Conservation (phyloP, 257 asterid species). For the Gentiana macrophylla region DNA sequence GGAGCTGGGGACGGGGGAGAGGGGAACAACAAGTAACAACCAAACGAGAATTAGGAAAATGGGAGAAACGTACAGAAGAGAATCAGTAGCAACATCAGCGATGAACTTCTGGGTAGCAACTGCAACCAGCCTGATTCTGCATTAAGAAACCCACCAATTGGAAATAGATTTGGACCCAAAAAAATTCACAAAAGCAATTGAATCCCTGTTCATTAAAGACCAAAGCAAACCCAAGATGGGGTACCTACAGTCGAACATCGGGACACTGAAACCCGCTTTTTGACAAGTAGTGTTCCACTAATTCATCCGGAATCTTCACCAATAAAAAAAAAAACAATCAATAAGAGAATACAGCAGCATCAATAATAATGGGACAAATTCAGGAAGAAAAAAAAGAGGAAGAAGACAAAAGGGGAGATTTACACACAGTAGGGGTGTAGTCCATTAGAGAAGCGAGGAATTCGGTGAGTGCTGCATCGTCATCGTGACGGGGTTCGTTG, state of each 20-base stretch:
- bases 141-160: slow-evolving; percentile 3
- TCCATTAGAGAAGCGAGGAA: slow-evolving; percentile 92
- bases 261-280: slow-evolving; percentile 97
- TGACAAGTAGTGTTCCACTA: slow-evolving; percentile 92
- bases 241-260: slow-evolving; percentile 88
- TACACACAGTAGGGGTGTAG: slow-evolving; percentile 71
- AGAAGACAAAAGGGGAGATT: neutral
- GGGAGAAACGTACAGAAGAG: slow-evolving; percentile 72
- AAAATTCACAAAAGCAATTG: neutral
- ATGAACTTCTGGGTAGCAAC: slow-evolving; percentile 97
- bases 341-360: neutral
- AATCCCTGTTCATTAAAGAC: neutral
- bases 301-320: slow-evolving; percentile 86
- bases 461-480: slow-evolving; percentile 71
- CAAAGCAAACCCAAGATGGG: neutral
- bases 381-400: neutral
- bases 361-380: neutral
- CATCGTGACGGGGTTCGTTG: slow-evolving; percentile 71
- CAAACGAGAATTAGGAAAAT: neutral
- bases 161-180: neutral
- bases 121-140: slow-evolving; percentile 94
- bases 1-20: too few relatives aligned
- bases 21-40: neutral
- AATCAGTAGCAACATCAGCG: slow-evolving; percentile 93
- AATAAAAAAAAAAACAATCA: neutral